phyloP scores from a whole-genome alignment of 2,329 filamentous ascomycete genomes.

The Dactylellina leptospora region DNA sequence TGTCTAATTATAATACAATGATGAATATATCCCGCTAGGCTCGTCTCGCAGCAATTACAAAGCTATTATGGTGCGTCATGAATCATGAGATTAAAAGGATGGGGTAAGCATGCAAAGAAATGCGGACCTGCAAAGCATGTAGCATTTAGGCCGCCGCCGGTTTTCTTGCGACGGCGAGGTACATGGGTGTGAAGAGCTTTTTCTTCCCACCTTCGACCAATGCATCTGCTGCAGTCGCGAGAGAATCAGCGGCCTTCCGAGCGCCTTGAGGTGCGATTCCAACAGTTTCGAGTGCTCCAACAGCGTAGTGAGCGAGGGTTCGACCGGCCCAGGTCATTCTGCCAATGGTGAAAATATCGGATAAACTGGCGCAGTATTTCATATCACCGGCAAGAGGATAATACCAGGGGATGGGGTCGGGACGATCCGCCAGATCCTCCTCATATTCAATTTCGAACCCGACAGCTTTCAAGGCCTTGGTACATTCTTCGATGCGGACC shows the following conservation, averaged over 20 bases:
- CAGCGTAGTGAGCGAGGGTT: slow-evolving; percentile 76
- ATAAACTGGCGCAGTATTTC: slow-evolving; percentile 79
- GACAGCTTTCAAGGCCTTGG: slow-evolving; percentile 83
- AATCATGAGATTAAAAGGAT: slow-evolving; percentile 4
- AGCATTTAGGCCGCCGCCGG: slow-evolving; percentile 66
- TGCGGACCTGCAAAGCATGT: too few species aligned
- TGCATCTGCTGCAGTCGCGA: slow-evolving; percentile 82
- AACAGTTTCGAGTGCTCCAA: slow-evolving; percentile 78
- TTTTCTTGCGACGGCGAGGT: slow-evolving; percentile 93
- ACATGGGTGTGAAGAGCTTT: slow-evolving; percentile 99
- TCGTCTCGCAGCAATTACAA: too few species aligned
- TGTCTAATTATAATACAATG: too few species aligned
- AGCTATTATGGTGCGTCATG: slow-evolving; percentile 18
- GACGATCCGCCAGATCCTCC: slow-evolving; percentile 83
- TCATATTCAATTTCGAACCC: slow-evolving; percentile 85
- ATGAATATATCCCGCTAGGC: too few species aligned
- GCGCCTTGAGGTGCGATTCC: slow-evolving; percentile 81
- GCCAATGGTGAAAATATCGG: slow-evolving; percentile 82
- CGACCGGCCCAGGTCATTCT: slow-evolving; percentile 90
- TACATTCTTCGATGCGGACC: slow-evolving; percentile 82
- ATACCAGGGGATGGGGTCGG: slow-evolving; percentile 86
- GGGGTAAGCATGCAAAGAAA: not conserved
- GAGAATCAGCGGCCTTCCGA: slow-evolving; percentile 91
- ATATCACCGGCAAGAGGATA: slow-evolving; percentile 88
- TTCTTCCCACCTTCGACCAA: slow-evolving; percentile 82